Percentiles rank a stretch among this genome's conserved stretches.
Evolutionary conservation across 805 yeast species (phyloP).

Genomic region (Suhomyces sp.): DNA sequence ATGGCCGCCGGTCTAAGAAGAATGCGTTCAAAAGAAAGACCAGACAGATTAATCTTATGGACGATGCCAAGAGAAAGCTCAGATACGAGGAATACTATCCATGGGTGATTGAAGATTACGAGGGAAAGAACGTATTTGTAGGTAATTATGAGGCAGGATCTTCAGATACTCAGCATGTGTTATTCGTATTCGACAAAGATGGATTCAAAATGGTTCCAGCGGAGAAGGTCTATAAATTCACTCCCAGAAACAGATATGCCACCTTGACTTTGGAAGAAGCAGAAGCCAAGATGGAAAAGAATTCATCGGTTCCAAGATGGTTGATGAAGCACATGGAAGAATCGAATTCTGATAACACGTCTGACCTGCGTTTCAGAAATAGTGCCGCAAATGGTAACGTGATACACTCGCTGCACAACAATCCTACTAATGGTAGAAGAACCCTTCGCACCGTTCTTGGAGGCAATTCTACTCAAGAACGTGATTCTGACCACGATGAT

Average conservation of each 20-base stretch:
- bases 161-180: slow-evolving; percentile 74
- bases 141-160: slow-evolving; percentile 92
- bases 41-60: slow-evolving; percentile 74
- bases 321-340: slow-evolving; percentile 83
- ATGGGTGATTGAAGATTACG: slow-evolving; percentile 97
- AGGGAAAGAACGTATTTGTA: slow-evolving; percentile 90
- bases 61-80: slow-evolving; percentile 77
- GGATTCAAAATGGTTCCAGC: slow-evolving; percentile 95
- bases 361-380: slow-evolving; percentile 47
- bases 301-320: slow-evolving; percentile 83
- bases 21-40: slow-evolving; percentile 72
- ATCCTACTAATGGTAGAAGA: slow-evolving; percentile 2
- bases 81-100: slow-evolving; percentile 96
- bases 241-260: slow-evolving; percentile 89
- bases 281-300: slow-evolving; percentile 87
- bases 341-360: slow-evolving; percentile 47
- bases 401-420: slow-evolving; percentile 4
- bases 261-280: slow-evolving; percentile 95
- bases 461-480: slow-evolving; percentile 40
- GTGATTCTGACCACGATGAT: slow-evolving; percentile 84
- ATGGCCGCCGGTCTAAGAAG: slow-evolving; percentile 66
- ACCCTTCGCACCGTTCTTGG: slow-evolving; percentile 44
- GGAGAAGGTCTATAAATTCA: slow-evolving; percentile 89
- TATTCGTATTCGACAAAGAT: slow-evolving; percentile 78
- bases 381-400: slow-evolving; percentile 7